These are phyloP conservation scores for Saccharomycopsis hybrid DNA, from an alignment of 1,139 yeast genomes.

Conservation along the genomic window DNA sequence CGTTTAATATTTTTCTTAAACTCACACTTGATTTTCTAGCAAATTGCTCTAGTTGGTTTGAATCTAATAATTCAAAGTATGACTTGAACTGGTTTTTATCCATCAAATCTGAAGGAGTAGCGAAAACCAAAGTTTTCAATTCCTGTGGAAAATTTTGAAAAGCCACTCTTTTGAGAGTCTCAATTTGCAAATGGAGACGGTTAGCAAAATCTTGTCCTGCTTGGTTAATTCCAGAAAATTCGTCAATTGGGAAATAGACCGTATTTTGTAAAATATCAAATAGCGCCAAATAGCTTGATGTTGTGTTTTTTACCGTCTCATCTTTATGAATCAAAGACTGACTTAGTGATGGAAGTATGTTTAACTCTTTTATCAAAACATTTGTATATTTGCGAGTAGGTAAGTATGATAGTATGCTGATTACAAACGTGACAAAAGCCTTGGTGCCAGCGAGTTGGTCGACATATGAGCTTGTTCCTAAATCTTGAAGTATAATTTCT, in stretches of 20 bases:
- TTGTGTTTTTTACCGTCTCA: slow-evolving; percentile 1
- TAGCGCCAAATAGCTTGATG: slow-evolving; percentile 1
- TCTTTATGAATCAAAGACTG: no score
- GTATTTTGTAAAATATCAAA: slow-evolving; percentile 27
- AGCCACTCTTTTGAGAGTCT: slow-evolving; percentile 25
- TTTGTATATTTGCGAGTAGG: slow-evolving; percentile 37
- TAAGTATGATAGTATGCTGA: slow-evolving; percentile 34
- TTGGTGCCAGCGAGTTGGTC: no score
- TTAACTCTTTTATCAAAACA: slow-evolving; percentile 30
- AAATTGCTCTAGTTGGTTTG: not conserved
- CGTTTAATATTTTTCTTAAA: not conserved
- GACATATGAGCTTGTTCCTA: no score
- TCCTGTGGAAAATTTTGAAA: slow-evolving; percentile 24
- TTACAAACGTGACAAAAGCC: slow-evolving; percentile 24
- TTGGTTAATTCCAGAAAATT: slow-evolving; percentile 32
- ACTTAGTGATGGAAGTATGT: slow-evolving; percentile 19
- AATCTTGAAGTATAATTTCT: not conserved
- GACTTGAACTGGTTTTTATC: not conserved
- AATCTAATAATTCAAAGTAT: not conserved
- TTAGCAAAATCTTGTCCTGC: not conserved
- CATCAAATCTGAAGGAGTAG: not conserved
- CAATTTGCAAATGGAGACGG: slow-evolving; percentile 19
- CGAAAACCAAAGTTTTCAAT: slow-evolving; percentile 19
- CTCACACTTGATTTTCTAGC: not conserved
- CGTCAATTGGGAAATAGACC: slow-evolving; percentile 37